Percentiles rank a stretch among this genome's conserved stretches.
Conservation (phyloP, 345 rosid genomes). For the Gossypium turneri region DNA sequence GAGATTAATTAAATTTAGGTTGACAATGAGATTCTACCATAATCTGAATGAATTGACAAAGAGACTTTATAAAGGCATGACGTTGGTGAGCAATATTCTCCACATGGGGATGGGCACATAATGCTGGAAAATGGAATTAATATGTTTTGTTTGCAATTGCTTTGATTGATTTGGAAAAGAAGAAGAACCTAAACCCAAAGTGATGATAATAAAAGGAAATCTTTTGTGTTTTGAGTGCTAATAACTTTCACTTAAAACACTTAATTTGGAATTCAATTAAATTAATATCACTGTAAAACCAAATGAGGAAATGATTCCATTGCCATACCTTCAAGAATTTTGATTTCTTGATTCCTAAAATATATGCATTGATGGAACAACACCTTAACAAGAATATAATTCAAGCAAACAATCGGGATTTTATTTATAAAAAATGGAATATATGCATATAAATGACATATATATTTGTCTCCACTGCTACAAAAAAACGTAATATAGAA, state of each 20-base stretch:
- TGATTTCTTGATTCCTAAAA: not conserved
- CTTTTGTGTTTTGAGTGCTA: not conserved
- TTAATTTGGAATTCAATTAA: not conserved
- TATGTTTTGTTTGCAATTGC: not conserved
- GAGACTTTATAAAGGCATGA: constrained; percentile 5
- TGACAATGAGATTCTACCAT: not conserved
- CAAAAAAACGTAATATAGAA: no score
- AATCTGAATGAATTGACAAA: not conserved
- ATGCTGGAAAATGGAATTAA: not conserved
- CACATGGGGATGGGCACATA: not conserved
- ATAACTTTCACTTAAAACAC: not conserved
- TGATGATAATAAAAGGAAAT: not conserved
- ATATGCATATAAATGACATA: not conserved
- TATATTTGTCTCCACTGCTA: not conserved
- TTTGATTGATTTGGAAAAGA: not conserved
- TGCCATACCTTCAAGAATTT: not conserved
- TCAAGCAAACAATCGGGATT: not conserved
- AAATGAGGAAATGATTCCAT: not conserved
- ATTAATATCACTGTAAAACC: not conserved
- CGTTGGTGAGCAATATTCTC: not conserved
- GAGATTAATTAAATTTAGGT: not conserved
- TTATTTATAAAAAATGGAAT: not conserved
- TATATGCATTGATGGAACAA: not conserved
- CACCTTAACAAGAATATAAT: not conserved
- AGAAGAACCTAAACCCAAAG: not conserved